Percentiles rank a stretch among this genome's conserved stretches.
Conservation (phyloP, 352 stramenopile species). For the Globisporangium mamillatum region DNA sequence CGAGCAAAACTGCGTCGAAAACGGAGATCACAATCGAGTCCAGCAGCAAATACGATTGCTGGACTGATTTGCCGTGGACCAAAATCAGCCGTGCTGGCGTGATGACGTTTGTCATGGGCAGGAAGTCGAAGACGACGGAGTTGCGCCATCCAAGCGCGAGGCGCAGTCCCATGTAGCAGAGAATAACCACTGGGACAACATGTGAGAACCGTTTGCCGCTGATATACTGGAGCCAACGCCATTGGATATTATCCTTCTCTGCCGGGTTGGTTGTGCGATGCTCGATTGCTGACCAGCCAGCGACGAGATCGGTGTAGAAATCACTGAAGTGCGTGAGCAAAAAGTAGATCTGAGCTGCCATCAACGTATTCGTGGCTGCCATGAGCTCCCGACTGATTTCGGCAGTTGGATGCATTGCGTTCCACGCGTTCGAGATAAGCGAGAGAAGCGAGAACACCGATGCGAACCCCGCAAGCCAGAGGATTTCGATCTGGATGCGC, state of each 20-base stretch:
- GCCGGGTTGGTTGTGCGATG: neutral
- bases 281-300: constrained; percentile 13
- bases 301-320: constrained; percentile 24
- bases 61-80: constrained; percentile 16
- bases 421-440: constrained; percentile 21
- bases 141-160: constrained; percentile 25
- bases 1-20: constrained; percentile 24
- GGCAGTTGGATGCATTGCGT: constrained; percentile 9
- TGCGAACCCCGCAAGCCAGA: constrained; percentile 9
- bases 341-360: constrained; percentile 28
- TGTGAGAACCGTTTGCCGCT: constrained; percentile 11
- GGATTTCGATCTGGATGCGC: constrained; percentile 24
- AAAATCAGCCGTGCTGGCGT: constrained; percentile 24
- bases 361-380: constrained; percentile 25
- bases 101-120: constrained; percentile 39
- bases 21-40: constrained; percentile 25
- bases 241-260: constrained; percentile 2
- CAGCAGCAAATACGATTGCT: constrained; percentile 13
- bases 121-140: constrained; percentile 37
- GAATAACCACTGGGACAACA: constrained; percentile 13
- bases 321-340: constrained; percentile 32
- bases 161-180: constrained; percentile 28
- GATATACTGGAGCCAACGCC: constrained; percentile 11
- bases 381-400: constrained; percentile 21
- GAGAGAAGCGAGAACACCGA: constrained; percentile 21